Percentiles rank a stretch among this genome's conserved stretches.
Conservation (phyloP, 768 basidiomycete genomes). For the Boletus barrowsii region DNA sequence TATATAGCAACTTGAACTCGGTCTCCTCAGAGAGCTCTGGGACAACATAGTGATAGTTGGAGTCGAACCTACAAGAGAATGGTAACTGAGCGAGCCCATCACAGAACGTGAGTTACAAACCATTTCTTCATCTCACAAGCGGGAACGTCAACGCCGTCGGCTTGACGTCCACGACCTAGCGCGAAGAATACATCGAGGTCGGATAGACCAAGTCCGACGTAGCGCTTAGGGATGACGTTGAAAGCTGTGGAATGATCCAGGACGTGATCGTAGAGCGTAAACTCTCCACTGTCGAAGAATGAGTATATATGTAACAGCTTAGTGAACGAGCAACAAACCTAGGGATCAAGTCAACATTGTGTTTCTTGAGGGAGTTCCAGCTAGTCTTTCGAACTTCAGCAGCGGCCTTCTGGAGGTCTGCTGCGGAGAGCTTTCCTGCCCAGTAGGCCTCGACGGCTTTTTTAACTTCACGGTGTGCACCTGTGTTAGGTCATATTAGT, state of each 20-base stretch:
- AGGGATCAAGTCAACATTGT: slow-evolving; percentile 87
- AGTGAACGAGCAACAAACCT: slow-evolving; percentile 52
- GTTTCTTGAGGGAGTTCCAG: slow-evolving; percentile 83
- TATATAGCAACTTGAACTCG: slow-evolving; percentile 92
- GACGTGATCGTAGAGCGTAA: slow-evolving; percentile 98
- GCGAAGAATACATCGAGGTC: slow-evolving; percentile 96
- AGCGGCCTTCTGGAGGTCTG: slow-evolving; percentile 84
- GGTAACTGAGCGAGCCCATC: not conserved
- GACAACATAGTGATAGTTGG: slow-evolving; percentile 98
- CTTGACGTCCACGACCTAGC: slow-evolving; percentile 98
- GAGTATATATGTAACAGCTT: slow-evolving; percentile 2
- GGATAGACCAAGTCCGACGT: slow-evolving; percentile 80
- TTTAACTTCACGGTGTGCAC: slow-evolving; percentile 93
- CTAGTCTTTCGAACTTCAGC: slow-evolving; percentile 83
- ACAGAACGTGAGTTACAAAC: slow-evolving; percentile 42
- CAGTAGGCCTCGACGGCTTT: slow-evolving; percentile 99
- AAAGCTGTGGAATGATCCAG: slow-evolving; percentile 95
- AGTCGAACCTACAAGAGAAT: slow-evolving; percentile 74
- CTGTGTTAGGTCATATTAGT: slow-evolving; percentile 36
- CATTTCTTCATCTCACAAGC: slow-evolving; percentile 99
- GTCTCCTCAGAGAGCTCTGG: slow-evolving; percentile 89
- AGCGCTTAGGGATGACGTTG: slow-evolving; percentile 96
- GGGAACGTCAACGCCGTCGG: slow-evolving; percentile 91
- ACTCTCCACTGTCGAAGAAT: slow-evolving; percentile 75
- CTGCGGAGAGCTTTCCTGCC: slow-evolving; percentile 86